Evolutionary conservation across 2,329 filamentous ascomycete genomes (phyloP), one percentile per base, ranked within the genome.

Genomic region (Colletotrichum siamense): DNA sequence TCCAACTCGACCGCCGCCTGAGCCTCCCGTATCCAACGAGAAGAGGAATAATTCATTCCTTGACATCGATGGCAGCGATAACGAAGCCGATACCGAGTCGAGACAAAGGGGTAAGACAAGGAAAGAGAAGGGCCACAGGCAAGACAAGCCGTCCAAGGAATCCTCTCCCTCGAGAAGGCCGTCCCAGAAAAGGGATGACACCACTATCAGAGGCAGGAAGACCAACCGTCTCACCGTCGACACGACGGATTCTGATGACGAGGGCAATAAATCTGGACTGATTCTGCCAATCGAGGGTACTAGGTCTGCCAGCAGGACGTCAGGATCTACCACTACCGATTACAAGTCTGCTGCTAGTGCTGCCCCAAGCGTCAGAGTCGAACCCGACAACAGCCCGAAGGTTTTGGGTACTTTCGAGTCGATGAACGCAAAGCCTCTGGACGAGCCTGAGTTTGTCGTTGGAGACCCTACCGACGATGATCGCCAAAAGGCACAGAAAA

Each of bases 401-500:
- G 78, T 81, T 0, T 63, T 82, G 15, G 82, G 80, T 13, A 81
- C 82, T 0, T 80, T 84, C 22, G 81, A 86, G 8, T 77, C 81
- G 4, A 82, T 84, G 64, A 81, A 83, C 75, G 77, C 80, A 5
- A 87, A 89, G 77, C 86, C 87, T 12, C 84, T 92, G 13, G 91
- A 92, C 69, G 91, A 92, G 80, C 91, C 91, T 6, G 88, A 90
- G 26, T 90, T 92, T 64, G 84, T 91, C 3, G 83, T 92, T 36
- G 91, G 91, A 36, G 89, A 92, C 28, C 91, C 91, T 9, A 90
- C 91, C 2, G 91, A 92, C 49, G 92, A 94, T 73, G 96, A 98
- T 80, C 89, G 91, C 24, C 91, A 94, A 79, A 95, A 94, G 82
- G 97, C 96, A 1, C 91, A 93, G 79, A 93, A 93, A 81, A 95